Conservation (phyloP, 2,329 filamentous ascomycete genomes). For the Tolypocladium ophioglossoides region DNA sequence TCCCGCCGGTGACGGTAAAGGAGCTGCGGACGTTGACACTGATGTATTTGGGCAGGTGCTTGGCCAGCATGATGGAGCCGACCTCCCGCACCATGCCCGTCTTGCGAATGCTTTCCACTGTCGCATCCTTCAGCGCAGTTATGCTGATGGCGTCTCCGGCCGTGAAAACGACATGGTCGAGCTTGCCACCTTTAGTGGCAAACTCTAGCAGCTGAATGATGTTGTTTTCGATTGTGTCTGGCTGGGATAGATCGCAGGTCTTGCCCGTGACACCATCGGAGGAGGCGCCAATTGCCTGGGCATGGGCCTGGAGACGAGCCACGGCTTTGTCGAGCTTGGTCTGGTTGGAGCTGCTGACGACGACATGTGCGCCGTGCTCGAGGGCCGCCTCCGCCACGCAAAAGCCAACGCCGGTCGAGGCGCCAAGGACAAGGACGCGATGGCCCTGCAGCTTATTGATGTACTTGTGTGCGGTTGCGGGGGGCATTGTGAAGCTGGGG, state of each 20-base stretch:
- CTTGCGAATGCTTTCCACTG: conserved; percentile 25
- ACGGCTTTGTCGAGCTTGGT: conserved; percentile 36
- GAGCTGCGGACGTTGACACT: conserved; percentile 29
- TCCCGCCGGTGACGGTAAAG: conserved; percentile 46
- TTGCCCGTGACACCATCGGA: conserved; percentile 14
- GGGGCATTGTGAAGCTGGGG: background rate
- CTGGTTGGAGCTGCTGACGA: conserved; percentile 47
- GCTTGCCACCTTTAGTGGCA: conserved; percentile 32
- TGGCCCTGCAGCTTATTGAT: conserved; percentile 23
- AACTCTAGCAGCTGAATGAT: conserved; percentile 36
- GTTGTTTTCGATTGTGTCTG: conserved; percentile 22
- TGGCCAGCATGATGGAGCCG: conserved; percentile 39
- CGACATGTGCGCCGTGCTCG: conserved; percentile 43
- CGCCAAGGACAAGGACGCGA: conserved; percentile 50
- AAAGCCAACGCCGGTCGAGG: conserved; percentile 52
- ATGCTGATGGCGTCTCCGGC: conserved; percentile 34
- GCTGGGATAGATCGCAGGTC: conserved; percentile 10
- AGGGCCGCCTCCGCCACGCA: conserved; percentile 47
- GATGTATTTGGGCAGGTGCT: conserved; percentile 34
- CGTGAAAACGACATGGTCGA: conserved; percentile 49
- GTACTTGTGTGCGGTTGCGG: conserved; percentile 11
- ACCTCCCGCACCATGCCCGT: conserved; percentile 39
- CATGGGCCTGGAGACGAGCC: conserved; percentile 20
- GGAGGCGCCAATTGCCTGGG: conserved; percentile 24
- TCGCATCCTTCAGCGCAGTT: conserved; percentile 28